Evolutionary conservation across 257 asterid genomes (phyloP), one percentile per base, ranked within the genome.

Genomic region (Eustoma russellianum): DNA sequence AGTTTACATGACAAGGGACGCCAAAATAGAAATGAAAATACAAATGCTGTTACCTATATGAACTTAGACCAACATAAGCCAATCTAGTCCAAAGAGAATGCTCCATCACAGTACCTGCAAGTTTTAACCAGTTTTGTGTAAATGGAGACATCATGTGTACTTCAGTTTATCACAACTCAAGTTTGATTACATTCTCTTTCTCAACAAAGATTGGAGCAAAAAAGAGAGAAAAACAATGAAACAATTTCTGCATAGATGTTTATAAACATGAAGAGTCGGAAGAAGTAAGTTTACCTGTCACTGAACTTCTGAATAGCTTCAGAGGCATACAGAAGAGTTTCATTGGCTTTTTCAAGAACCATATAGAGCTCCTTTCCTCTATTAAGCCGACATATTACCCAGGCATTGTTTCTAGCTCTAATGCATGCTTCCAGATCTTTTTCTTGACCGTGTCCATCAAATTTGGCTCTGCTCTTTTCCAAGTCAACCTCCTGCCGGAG

Each of bases 341-440:
- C 99, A 70, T 61, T 79, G 64, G 93, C 97, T 82, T 88, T 92
- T 79, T 92, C 98, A 49, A 92, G 91, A 69, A 83, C 95, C 97
- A 92, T 76, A 57, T 80, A 88, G 28, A 92, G 95, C 70, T 85
- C 98, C 79, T 83, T 88, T 60, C 94, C 95, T 67, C 88, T 69
- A 24, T 84, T 74, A 43, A 80, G 70, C 54, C 86, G 82, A 52
- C 93, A 95, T 46, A 92, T 83, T 61, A 85, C 77, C 99, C 97
- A 92, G 53, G 99, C 93, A 62, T 75, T 86, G 82, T 92, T 92
- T 80, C 81, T 92, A 14, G 85, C 93, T 76, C 97, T 81, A 63
- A 81, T 80, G 66, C 93, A 81, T 52, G 83, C 48, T 72, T 86
- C 96, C 46, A 79, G 68, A 70, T 83, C 96, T 70, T 83, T 86